Evolutionary conservation across 768 basidiomycete species (phyloP), one percentile per base, ranked within the genome.

Genomic region (Trametes sanguinea): DNA sequence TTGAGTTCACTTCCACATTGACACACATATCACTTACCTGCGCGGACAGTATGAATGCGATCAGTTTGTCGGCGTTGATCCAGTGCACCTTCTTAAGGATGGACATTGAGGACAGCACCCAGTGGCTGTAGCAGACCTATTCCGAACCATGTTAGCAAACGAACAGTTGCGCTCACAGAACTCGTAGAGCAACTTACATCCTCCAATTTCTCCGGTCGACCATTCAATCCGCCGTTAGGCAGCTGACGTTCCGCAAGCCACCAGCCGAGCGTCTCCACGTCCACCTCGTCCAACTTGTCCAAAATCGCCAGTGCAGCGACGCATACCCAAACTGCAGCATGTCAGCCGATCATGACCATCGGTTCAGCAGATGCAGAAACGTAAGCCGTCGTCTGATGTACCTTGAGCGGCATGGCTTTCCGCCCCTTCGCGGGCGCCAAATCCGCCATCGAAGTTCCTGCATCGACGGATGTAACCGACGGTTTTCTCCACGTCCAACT

Each of bases 71-170:
- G 0, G 85, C 78, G 71, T 98, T 88, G 69, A 99, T 96, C 94
- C 95, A 98, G 0, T 81, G 75, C 3, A 95, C 72, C 68, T 88
- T 92, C 46, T 86, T 83, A 44, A 99, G 74, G 59, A 98, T 95
- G 29, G 94, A 85, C 54, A 98, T 74, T 0, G 92, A 79, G 1
- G 97, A 95, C 4, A 98, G 82, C 4, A 95, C 93, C 95, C 95
- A 99, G 76, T 94, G 94, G 68, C 92, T 94, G 75, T 99, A 99
- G 77, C 97, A 99, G 16, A 98, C 93, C 94, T 96, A 62, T 5
- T n/a, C 17, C 17, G 16, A n/a, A n/a, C 3, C 40, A n/a, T 42
- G 30, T 42, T 44, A 32, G 11, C 40, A 45, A 55, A 6, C 43
- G 11, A 33, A 44, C 57, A 6, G 22, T 22, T 22, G 22, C 22